Evolutionary conservation across 2,329 filamentous ascomycete species (phyloP).

Genomic region (Drechmeria coniospora): DNA sequence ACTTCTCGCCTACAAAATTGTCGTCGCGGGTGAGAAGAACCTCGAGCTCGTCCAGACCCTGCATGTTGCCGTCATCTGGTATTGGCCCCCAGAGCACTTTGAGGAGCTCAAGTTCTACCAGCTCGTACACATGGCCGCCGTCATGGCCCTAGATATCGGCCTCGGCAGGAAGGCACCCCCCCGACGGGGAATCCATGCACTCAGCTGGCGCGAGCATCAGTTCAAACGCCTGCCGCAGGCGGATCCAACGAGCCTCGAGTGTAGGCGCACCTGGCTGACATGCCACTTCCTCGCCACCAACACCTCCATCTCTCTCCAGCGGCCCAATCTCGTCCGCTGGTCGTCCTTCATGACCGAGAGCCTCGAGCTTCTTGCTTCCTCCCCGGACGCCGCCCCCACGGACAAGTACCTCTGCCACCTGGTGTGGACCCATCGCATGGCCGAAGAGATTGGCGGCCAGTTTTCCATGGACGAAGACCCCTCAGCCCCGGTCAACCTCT

Average conservation of each 20-base stretch:
- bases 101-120: conserved; percentile 87
- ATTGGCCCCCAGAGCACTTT: conserved; percentile 66
- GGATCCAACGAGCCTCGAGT: conserved; percentile 38
- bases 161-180: conserved; percentile 34
- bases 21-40: conserved; percentile 64
- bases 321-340: conserved; percentile 45
- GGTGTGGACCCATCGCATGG: conserved; percentile 44
- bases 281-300: conserved; percentile 45
- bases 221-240: conserved; percentile 25
- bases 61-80: conserved; percentile 66
- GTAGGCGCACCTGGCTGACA: conserved; percentile 41
- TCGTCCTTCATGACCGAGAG: conserved; percentile 45
- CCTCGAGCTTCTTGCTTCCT: conserved; percentile 36
- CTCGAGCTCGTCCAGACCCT: conserved; percentile 72
- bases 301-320: conserved; percentile 44
- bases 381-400: conserved; percentile 37
- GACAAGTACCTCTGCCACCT: conserved; percentile 44
- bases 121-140: conserved; percentile 63
- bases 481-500: conserved; percentile 34
- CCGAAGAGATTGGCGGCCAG: conserved; percentile 52
- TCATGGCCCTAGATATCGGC: conserved; percentile 74
- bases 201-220: conserved; percentile 24
- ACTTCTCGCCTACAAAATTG: conserved; percentile 56
- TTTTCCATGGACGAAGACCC: conserved; percentile 56
- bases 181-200: conserved; percentile 8